phyloP scores from a whole-genome alignment of 495 filamentous ascomycete species.

The Bathelium albidoporum region DNA sequence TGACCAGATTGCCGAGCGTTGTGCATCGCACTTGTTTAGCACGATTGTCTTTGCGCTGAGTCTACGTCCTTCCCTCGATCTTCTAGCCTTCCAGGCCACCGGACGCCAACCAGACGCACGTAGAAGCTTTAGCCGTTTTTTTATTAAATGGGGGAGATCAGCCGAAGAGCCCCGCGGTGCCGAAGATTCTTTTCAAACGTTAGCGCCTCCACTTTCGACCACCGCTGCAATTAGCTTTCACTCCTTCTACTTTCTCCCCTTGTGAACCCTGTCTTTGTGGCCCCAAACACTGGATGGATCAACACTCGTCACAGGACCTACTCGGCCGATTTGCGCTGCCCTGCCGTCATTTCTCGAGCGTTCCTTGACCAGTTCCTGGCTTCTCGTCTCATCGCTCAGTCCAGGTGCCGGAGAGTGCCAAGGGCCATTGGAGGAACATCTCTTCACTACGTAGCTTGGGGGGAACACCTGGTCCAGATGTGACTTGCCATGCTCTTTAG shows the following conservation, averaged over 20 bases:
- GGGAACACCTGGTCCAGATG: background rate
- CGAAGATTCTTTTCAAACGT: background rate
- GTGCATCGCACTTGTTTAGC: background rate
- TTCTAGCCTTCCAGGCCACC: background rate
- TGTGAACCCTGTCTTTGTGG: background rate
- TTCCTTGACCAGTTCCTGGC: background rate
- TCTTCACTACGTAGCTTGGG: background rate
- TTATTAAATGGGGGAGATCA: background rate
- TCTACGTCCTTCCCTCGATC: background rate
- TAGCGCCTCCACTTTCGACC: background rate
- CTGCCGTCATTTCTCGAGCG: background rate
- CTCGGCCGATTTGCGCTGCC: background rate
- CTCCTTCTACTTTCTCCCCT: too few species aligned
- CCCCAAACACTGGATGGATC: background rate
- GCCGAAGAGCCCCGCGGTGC: background rate
- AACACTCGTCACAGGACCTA: background rate
- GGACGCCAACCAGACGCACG: background rate
- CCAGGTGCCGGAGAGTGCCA: background rate
- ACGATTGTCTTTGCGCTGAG: too few species aligned
- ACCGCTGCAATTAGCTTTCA: background rate
- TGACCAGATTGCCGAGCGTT: background rate
- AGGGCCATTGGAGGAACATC: background rate
- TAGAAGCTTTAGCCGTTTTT: background rate
- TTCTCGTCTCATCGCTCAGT: background rate
- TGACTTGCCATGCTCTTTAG: background rate